Evolutionary conservation across 208 protist species (phyloP), one percentile per base, ranked within the genome.

Genomic region (Wallacemonas rigidus): DNA sequence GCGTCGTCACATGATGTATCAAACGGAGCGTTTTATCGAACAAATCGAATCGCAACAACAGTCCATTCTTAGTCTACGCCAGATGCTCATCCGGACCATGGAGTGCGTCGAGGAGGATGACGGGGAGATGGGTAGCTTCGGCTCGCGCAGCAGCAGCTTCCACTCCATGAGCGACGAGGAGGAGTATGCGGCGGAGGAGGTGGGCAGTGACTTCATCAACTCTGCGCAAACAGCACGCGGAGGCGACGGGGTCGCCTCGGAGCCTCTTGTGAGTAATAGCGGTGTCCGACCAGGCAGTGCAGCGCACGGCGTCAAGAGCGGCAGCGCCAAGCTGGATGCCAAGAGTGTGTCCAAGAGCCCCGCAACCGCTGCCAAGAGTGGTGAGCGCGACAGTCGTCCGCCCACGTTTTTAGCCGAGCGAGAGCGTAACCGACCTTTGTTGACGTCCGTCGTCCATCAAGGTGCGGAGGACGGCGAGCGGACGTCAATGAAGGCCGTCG

Each of bases 31-130:
- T 8, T 86, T 92, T 64, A 76, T 81, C 51, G 86, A 87, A 26
- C 91, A 96, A 65, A 82, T 92, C 26, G 84, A 87, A 64, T 80
- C 94, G 69, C 91, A 96, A 77, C 91, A 96, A 77, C 85, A 85
- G 68, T 87, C 83, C 3, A 93, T 96, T 40, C 54, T 96, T 11
- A 89, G 87, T 54, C 74, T 96, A 57, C 87, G 91, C 0, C 82
- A 92, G 75, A 90, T 92, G 83, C 76, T 96, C 2, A 88, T 93
- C 35, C 91, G 88, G 62, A 84, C 83, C 44, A 82, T 94, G 77
- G 88, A 85, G 48, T 70, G 67, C 72, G 41, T 72, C 56, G 63
- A 72, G 53, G 70, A 76, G 7, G 77, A 82, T 40, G 62, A 76
- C 26, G 69, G 69, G 3, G 53, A 77, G 41, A 36, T 62, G 3